These are phyloP conservation scores for Bocquillonia castaneifolia DNA, from an alignment of 441 rosid genomes.

Conservation along the genomic window DNA sequence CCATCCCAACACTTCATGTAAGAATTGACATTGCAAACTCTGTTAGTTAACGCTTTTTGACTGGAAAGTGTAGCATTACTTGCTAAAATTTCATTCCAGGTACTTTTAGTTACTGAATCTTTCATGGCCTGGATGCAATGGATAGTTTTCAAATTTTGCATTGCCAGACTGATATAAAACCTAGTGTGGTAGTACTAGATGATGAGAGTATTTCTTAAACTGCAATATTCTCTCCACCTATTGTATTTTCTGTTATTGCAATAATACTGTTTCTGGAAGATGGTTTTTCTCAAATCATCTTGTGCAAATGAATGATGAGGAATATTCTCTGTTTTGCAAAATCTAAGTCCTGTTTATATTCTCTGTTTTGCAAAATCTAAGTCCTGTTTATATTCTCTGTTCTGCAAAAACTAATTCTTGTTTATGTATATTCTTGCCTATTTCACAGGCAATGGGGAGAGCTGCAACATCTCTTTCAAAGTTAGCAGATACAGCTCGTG, in stretches of 20 bases:
- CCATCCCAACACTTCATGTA: constrained; percentile 66
- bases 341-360: constrained; percentile 7
- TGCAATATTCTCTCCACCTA: no score
- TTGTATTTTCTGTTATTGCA: neutral
- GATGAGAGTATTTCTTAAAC: no score
- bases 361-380: neutral
- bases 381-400: neutral
- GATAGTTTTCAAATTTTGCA: neutral
- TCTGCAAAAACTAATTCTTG: neutral
- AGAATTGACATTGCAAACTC: constrained; percentile 22
- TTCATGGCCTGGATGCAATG: neutral
- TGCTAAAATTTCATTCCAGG: neutral
- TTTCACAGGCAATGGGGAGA: constrained; percentile 65
- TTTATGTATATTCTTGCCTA: constrained; percentile 13
- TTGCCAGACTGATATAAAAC: neutral
- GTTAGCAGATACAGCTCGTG: constrained; percentile 82
- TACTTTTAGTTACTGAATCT: neutral
- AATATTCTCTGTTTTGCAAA: neutral
- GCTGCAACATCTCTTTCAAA: constrained; percentile 85
- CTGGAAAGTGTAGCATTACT: neutral
- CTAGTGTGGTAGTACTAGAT: constrained; percentile 1
- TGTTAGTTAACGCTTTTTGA: constrained; percentile 1
- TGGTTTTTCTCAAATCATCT: neutral
- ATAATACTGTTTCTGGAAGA: neutral
- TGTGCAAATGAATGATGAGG: neutral